These are phyloP conservation scores for Lenwebbia sp. DNA, from an alignment of 345 rosid species.

Conservation along the genomic window DNA sequence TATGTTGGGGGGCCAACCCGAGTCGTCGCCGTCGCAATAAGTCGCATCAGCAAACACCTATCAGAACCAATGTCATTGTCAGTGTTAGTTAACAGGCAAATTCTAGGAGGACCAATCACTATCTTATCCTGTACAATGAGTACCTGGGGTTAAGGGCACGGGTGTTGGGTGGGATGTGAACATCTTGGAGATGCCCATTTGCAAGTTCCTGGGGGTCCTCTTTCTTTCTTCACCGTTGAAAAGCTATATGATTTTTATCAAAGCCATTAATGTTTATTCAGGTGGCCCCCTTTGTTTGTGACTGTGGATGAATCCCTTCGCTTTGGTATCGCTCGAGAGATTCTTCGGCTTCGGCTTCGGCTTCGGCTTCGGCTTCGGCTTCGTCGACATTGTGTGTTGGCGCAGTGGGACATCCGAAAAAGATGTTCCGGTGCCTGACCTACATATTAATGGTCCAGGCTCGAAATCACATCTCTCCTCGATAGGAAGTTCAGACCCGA, in stretches of 20 bases:
- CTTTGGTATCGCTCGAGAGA: not conserved
- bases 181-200: not conserved
- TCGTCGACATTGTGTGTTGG: not conserved
- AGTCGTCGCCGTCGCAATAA: not conserved
- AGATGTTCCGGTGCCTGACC: not conserved
- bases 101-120: not conserved
- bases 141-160: not conserved
- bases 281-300: not conserved
- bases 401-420: not conserved
- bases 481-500: not conserved
- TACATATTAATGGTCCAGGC: not conserved
- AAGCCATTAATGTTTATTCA: not conserved
- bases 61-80: not conserved
- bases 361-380: not conserved
- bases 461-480: not conserved
- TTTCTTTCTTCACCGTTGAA: not conserved
- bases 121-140: not conserved
- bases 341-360: no score
- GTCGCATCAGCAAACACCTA: not conserved
- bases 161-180: not conserved
- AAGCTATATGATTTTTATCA: not conserved
- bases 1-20: not conserved
- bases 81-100: not conserved
- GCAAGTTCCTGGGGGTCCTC: not conserved
- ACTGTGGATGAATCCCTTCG: not conserved